These are phyloP conservation scores for Edaphochlamys debaryana DNA, from an alignment of 139 green algal species.

Conservation along the genomic window DNA sequence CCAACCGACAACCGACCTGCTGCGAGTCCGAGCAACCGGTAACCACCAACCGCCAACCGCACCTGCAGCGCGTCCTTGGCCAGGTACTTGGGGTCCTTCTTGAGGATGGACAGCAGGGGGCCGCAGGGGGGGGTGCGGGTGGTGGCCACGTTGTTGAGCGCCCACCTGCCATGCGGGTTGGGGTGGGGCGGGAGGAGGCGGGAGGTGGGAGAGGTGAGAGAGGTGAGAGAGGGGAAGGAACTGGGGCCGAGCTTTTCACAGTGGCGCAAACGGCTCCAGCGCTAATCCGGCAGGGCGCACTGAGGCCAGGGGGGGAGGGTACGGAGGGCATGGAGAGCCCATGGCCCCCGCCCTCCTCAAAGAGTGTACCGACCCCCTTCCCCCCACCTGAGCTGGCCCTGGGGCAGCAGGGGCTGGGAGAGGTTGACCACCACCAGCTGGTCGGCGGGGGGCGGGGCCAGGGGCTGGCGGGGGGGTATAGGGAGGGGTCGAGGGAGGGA, in stretches of 20 bases:
- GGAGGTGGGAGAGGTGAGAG: background rate
- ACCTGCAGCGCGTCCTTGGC: background rate
- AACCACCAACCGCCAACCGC: too few relatives aligned
- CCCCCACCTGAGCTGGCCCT: constrained; percentile 47
- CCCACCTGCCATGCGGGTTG: constrained; percentile 45
- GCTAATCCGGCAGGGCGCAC: too few relatives aligned
- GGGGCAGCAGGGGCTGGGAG: constrained; percentile 58
- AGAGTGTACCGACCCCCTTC: too few relatives aligned
- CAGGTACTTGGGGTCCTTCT: constrained; percentile 16
- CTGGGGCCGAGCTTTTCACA: too few relatives aligned
- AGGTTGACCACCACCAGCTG: constrained; percentile 48
- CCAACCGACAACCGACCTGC: too few relatives aligned
- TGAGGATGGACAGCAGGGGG: constrained; percentile 32
- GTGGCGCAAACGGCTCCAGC: too few relatives aligned
- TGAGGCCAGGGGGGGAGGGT: too few relatives aligned
- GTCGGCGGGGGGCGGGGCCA: constrained; percentile 13
- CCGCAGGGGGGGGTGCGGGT: constrained; percentile 46
- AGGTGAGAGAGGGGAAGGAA: background rate
- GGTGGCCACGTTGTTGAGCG: constrained; percentile 63
- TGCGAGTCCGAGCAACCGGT: too few relatives aligned
- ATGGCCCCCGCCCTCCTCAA: too few relatives aligned
- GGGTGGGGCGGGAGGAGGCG: background rate
- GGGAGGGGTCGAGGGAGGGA: too few relatives aligned
- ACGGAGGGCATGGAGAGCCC: too few relatives aligned
- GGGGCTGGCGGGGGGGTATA: background rate